Conservation (phyloP, 2,329 filamentous ascomycete species). For the Sporothrix humicola region DNA sequence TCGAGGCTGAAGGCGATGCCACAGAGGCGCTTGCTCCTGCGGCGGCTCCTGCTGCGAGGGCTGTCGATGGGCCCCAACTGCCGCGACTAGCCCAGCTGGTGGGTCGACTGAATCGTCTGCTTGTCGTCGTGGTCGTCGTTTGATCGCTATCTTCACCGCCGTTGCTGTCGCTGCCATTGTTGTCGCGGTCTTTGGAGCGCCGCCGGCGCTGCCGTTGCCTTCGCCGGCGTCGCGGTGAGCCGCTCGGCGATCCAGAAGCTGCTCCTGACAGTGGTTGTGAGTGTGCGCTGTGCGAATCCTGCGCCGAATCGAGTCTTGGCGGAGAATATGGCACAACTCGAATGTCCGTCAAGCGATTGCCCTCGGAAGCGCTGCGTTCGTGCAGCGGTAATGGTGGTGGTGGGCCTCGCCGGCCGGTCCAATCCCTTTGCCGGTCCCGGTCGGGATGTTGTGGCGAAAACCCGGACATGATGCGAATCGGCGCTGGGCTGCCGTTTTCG, state of each 20-base stretch:
- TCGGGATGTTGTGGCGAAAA: constrained; percentile 36
- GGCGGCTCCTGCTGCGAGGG: constrained; percentile 24
- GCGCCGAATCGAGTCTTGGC: constrained; percentile 46
- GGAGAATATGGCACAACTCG: constrained; percentile 58
- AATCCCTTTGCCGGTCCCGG: constrained; percentile 21
- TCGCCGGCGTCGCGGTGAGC: constrained; percentile 29
- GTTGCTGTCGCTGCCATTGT: constrained; percentile 15
- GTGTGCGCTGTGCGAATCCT: constrained; percentile 11
- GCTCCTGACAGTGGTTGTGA: constrained; percentile 14
- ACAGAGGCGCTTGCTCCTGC: constrained; percentile 8
- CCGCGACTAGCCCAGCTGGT: constrained; percentile 31
- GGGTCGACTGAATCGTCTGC: constrained; percentile 21
- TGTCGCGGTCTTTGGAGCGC: constrained; percentile 21
- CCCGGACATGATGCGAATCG: constrained; percentile 27
- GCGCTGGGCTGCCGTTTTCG: constrained; percentile 1
- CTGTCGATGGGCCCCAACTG: constrained; percentile 36
- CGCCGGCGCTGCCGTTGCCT: constrained; percentile 25
- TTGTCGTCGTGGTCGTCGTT: constrained; percentile 18
- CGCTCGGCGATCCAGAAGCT: constrained; percentile 15
- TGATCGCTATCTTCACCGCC: constrained; percentile 32
- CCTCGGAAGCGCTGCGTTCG: constrained; percentile 51
- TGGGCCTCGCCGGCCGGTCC: constrained; percentile 38
- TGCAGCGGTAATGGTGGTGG: constrained; percentile 47
- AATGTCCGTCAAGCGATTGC: constrained; percentile 50
- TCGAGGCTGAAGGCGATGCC: constrained; percentile 16